Evolutionary conservation across 2,329 filamentous ascomycete species (phyloP).

Genomic region (Elsinoe fawcettii): DNA sequence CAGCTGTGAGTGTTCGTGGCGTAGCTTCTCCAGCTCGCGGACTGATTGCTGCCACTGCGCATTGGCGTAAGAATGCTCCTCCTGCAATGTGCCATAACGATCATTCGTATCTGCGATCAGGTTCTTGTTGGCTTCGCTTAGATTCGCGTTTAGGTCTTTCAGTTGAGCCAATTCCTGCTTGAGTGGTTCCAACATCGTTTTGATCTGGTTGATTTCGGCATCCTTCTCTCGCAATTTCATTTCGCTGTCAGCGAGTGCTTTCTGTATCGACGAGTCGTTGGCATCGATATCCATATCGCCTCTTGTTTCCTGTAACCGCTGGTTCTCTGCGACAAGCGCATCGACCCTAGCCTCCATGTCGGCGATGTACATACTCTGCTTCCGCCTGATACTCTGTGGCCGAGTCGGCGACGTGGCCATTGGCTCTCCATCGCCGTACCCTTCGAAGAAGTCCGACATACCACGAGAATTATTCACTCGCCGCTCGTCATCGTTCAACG

Average conservation of each 20-base stretch:
- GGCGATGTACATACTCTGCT: slow-evolving; percentile 90
- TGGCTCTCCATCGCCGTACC: slow-evolving; percentile 84
- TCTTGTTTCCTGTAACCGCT: slow-evolving; percentile 60
- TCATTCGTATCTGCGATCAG: slow-evolving; percentile 68
- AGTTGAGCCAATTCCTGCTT: slow-evolving; percentile 75
- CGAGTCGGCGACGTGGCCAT: slow-evolving; percentile 78
- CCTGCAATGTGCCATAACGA: slow-evolving; percentile 59
- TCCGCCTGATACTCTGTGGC: slow-evolving; percentile 90
- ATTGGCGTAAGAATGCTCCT: slow-evolving; percentile 51
- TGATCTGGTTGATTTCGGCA: slow-evolving; percentile 75
- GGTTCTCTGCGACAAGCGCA: slow-evolving; percentile 78
- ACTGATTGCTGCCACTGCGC: slow-evolving; percentile 50
- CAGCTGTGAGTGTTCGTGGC: slow-evolving; percentile 54
- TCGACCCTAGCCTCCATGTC: slow-evolving; percentile 84
- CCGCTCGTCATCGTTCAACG: slow-evolving; percentile 61
- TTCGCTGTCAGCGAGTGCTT: slow-evolving; percentile 56
- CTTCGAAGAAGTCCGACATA: slow-evolving; percentile 86
- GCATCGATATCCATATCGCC: slow-evolving; percentile 28
- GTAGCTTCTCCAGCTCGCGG: slow-evolving; percentile 62
- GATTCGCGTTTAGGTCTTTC: slow-evolving; percentile 71
- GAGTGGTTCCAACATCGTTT: slow-evolving; percentile 68
- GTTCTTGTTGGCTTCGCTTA: slow-evolving; percentile 68
- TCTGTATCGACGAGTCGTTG: slow-evolving; percentile 41
- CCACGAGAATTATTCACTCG: slow-evolving; percentile 61
- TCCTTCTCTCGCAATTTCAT: slow-evolving; percentile 72